Base-by-base conservation (phyloP, 192 early-diverging fungal genomes). In the Gamsiella multidivaricata region DNA sequence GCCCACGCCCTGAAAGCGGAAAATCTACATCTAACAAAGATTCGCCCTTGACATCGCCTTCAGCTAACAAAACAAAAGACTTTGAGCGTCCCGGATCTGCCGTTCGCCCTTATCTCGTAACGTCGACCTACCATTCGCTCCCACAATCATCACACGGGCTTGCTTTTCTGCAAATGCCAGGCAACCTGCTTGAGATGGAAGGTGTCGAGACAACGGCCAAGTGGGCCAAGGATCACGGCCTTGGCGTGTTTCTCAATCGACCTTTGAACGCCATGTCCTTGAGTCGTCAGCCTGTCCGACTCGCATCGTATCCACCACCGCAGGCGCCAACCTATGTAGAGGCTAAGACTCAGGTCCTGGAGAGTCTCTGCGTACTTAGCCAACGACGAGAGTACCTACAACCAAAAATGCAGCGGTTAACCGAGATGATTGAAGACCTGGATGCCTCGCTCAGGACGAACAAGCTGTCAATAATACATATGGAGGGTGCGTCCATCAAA, bases 211-310 rank as follows among this genome's bases (percentile, higher is more conserved):
- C 69, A 2, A 79, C 81, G 1, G 75, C 81, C 2, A 82, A 69
- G 33, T 82, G 81, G 81, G 81, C 81, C 29, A 82, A 82, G 22
- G 17, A 42, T 12, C 69, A 82, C 15, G 76, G 65, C 14, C 61
- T 82, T 15, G 23, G 60, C 33, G 81, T 82, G 0, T 80, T 82
- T 43, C n/a, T 82, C 17, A 82, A 82, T 47, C 46, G 81, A 22
- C 81, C 81, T 14, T 33, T 82, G 42, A 82, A 82, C 54, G 81
- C 81, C 18, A 67, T 82, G 49, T 72, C 56, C 8, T 20, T n/a
- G n/a, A n/a, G n/a, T n/a, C 50, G 22, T 15, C 54, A 41, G n/a
- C 63, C 69, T 1, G 70, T 74, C 6, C 76, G 78, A 2, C 49
- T 82, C 12, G 81, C 78, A 0, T 73, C 69, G n/a, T 82, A 82